Percentiles rank a stretch among this genome's conserved stretches.
phyloP scores from a whole-genome alignment of 208 protist species.

The Trypanosomatidae sp. region DNA sequence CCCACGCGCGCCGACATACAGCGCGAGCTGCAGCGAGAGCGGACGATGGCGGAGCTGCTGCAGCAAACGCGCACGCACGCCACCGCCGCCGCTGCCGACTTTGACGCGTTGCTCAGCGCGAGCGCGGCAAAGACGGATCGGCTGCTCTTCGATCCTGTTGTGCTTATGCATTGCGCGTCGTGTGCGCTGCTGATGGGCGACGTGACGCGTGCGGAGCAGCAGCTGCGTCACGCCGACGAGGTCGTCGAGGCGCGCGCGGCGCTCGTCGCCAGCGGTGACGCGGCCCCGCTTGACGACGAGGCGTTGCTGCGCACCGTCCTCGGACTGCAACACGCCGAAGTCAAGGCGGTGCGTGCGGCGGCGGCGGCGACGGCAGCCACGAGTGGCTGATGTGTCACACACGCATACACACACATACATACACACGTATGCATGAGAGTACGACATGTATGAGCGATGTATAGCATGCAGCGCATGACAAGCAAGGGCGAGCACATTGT shows the following conservation, averaged over 20 bases:
- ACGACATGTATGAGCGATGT: neutral
- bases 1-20: too few relatives aligned
- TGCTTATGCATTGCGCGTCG: slow-evolving; percentile 55
- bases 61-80: neutral
- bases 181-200: slow-evolving; percentile 47
- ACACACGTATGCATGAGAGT: neutral
- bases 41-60: neutral
- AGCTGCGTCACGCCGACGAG: slow-evolving; percentile 37
- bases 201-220: slow-evolving; percentile 44
- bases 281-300: slow-evolving; percentile 42
- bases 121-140: slow-evolving; percentile 2
- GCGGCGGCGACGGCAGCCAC: neutral
- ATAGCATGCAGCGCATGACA: too few relatives aligned
- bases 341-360: slow-evolving; percentile 12
- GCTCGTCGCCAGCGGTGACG: slow-evolving; percentile 41
- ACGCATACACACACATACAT: neutral
- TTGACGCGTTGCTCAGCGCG: slow-evolving; percentile 19
- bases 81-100: slow-evolving; percentile 7
- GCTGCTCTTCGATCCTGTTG: slow-evolving; percentile 18
- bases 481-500: neutral
- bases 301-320: slow-evolving; percentile 40
- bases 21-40: too few relatives aligned
- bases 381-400: neutral
- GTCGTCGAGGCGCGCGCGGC: slow-evolving; percentile 36
- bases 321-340: slow-evolving; percentile 23